A percentile compares a stretch with the other conserved stretches of the same genome.
Conservation (phyloP, 1,284 basidiomycete species). For the Calocybe gambosa region DNA sequence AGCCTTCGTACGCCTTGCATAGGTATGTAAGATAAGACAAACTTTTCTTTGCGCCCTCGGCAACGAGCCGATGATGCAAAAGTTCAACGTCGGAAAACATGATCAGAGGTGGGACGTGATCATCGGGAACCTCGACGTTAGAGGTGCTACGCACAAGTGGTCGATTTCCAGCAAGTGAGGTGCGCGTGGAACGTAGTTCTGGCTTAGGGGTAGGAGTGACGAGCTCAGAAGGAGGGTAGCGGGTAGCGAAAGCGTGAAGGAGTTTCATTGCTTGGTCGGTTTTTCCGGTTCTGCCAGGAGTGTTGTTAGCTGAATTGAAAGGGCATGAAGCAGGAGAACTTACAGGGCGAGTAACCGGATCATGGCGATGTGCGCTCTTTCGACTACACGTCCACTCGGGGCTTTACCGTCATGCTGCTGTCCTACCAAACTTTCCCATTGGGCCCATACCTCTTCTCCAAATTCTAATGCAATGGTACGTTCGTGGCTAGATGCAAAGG, state of each 20-base stretch:
- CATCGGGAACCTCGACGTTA: slow-evolving; percentile 50
- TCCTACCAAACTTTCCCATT: slow-evolving; percentile 46
- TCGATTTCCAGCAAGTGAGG: slow-evolving; percentile 40
- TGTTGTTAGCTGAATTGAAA: background rate
- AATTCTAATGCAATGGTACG: slow-evolving; percentile 40
- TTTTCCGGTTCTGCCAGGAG: slow-evolving; percentile 38
- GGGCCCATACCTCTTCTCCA: slow-evolving; percentile 51
- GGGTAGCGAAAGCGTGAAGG: slow-evolving; percentile 48
- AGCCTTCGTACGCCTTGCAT: slow-evolving; percentile 20
- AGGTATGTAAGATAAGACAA: slow-evolving; percentile 62
- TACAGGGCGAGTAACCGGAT: slow-evolving; percentile 58
- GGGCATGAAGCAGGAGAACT: slow-evolving; percentile 21
- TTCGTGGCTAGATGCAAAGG: slow-evolving; percentile 39
- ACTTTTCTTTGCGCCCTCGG: slow-evolving; percentile 33
- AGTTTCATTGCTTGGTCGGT: slow-evolving; percentile 46
- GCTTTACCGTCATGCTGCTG: slow-evolving; percentile 21
- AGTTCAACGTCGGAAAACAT: slow-evolving; percentile 61
- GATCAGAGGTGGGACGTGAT: slow-evolving; percentile 62
- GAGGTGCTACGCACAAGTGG: slow-evolving; percentile 63
- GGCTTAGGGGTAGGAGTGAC: slow-evolving; percentile 33
- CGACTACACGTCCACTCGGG: slow-evolving; percentile 47
- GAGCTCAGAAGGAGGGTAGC: slow-evolving; percentile 50
- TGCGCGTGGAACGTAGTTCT: slow-evolving; percentile 48
- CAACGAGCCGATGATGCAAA: slow-evolving; percentile 58
- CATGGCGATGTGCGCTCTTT: slow-evolving; percentile 58